Percentiles rank a stretch among this genome's conserved stretches.
These are phyloP conservation scores for Alternaria tenuissima DNA, from an alignment of 2,329 filamentous ascomycete species.

Conservation along the genomic window DNA sequence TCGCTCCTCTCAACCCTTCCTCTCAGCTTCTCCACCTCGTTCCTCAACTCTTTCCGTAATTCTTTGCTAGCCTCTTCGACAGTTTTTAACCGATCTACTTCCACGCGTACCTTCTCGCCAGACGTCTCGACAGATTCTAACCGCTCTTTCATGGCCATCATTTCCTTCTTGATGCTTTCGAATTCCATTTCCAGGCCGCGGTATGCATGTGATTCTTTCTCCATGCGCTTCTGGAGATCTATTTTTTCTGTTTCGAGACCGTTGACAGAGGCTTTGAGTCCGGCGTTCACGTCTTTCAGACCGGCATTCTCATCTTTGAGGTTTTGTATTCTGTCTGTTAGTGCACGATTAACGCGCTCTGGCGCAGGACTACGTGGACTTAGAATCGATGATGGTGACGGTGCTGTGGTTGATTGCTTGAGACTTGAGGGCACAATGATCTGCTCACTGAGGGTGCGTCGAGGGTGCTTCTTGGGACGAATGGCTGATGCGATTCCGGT, in stretches of 20 bases:
- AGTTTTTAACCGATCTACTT: conserved; percentile 2
- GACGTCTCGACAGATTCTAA: conserved; percentile 13
- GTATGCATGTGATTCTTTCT: conserved; percentile 14
- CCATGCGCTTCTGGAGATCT: conserved; percentile 19
- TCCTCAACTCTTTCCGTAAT: conserved; percentile 8
- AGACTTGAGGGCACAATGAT: conserved; percentile 22
- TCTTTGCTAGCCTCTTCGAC: conserved; percentile 11
- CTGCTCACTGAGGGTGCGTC: conserved; percentile 31
- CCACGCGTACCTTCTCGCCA: conserved; percentile 6
- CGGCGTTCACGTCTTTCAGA: conserved; percentile 26
- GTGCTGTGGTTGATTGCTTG: conserved; percentile 15
- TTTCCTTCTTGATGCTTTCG: conserved; percentile 10
- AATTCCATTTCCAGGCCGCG: conserved; percentile 13
- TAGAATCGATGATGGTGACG: conserved; percentile 8
- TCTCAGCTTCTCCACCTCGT: conserved; percentile 10
- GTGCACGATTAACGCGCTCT: conserved; percentile 29
- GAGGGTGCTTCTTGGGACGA: conserved; percentile 30
- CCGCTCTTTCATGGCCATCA: conserved; percentile 23
- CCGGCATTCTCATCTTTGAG: conserved; percentile 30
- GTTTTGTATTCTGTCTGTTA: conserved; percentile 28
- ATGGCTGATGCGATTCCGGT: conserved; percentile 8
- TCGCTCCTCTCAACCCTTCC: conserved; percentile 15
- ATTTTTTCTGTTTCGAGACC: conserved; percentile 17
- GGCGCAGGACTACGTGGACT: conserved; percentile 29
- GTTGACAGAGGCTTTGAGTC: conserved; percentile 17